Conservation (phyloP, 805 yeast species). For the Kuraishia capsulata region DNA sequence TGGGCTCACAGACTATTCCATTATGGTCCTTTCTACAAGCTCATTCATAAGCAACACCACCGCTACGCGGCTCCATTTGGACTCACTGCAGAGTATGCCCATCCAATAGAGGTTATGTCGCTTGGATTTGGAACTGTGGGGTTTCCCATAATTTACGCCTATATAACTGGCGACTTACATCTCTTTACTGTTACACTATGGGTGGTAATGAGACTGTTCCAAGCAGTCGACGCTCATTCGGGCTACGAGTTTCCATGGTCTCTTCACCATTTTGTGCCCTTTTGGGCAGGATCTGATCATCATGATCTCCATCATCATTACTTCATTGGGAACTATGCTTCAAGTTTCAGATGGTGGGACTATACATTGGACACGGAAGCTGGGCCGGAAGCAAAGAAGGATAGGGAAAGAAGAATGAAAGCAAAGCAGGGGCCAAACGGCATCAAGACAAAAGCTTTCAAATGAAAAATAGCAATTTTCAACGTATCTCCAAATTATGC, state of each 20-base stretch:
- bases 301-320: conserved; percentile 55
- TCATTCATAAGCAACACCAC: conserved; percentile 53
- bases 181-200: conserved; percentile 44
- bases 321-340: conserved; percentile 50
- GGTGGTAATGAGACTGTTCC: conserved; percentile 44
- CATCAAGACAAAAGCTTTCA: too few relatives aligned
- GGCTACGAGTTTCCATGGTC: conserved; percentile 61
- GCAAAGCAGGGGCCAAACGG: conserved; percentile 9
- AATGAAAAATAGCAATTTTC: too few relatives aligned
- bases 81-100: conserved; percentile 53
- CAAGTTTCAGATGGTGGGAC: conserved; percentile 54
- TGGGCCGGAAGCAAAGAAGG: conserved; percentile 42
- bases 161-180: conserved; percentile 36
- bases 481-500: too few relatives aligned
- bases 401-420: conserved; percentile 35
- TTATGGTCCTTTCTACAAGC: conserved; percentile 45
- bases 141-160: conserved; percentile 46
- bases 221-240: conserved; percentile 53
- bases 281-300: conserved; percentile 61
- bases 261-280: conserved; percentile 43
- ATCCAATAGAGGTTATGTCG: conserved; percentile 48
- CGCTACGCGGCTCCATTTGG: conserved; percentile 58
- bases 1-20: conserved; percentile 52
- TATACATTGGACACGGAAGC: conserved; percentile 42
- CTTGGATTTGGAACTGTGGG: conserved; percentile 55